A percentile compares a stretch with the other conserved stretches of the same genome.
Conservation (phyloP, 2,329 filamentous ascomycete species). For the Penicillium sp. region DNA sequence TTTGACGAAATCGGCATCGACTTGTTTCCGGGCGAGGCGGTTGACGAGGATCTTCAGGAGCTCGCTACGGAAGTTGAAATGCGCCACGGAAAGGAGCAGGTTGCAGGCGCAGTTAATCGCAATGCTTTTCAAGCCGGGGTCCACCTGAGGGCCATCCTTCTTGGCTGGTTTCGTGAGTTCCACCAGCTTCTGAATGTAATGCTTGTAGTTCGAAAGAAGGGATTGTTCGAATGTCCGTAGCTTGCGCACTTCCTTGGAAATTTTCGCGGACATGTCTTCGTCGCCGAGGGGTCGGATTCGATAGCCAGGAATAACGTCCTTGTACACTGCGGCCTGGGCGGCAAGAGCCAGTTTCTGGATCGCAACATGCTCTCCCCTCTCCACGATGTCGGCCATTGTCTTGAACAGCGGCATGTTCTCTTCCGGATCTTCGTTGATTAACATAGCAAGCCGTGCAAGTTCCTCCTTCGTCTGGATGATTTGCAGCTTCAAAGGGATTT, state of each 20-base stretch:
- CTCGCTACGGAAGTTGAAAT: conserved; percentile 93
- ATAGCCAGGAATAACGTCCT: conserved; percentile 93
- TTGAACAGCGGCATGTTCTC: conserved; percentile 76
- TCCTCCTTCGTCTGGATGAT: conserved; percentile 85
- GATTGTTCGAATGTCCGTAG: conserved; percentile 79
- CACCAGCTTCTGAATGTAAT: conserved; percentile 69
- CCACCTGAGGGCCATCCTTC: conserved; percentile 25
- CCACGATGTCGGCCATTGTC: conserved; percentile 63
- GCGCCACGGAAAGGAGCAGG: conserved; percentile 70
- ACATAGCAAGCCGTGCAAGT: conserved; percentile 67
- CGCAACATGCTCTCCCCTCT: conserved; percentile 49
- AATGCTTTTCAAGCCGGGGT: conserved; percentile 56
- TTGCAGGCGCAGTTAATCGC: conserved; percentile 79
- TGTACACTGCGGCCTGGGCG: conserved; percentile 83
- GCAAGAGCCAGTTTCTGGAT: conserved; percentile 79
- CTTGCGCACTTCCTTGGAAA: conserved; percentile 84
- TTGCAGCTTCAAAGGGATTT: conserved; percentile 66
- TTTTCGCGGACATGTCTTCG: conserved; percentile 63
- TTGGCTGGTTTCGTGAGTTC: conserved; percentile 54
- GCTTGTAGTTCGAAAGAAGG: conserved; percentile 73
- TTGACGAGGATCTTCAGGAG: conserved; percentile 77
- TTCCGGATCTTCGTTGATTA: conserved; percentile 85
- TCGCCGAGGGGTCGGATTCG: conserved; percentile 75
- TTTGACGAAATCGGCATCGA: conserved; percentile 67
- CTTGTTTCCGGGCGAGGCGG: conserved; percentile 64